These are phyloP conservation scores for Cylindrotheca fusiformis DNA, from an alignment of 108 stramenopile genomes.

Conservation along the genomic window DNA sequence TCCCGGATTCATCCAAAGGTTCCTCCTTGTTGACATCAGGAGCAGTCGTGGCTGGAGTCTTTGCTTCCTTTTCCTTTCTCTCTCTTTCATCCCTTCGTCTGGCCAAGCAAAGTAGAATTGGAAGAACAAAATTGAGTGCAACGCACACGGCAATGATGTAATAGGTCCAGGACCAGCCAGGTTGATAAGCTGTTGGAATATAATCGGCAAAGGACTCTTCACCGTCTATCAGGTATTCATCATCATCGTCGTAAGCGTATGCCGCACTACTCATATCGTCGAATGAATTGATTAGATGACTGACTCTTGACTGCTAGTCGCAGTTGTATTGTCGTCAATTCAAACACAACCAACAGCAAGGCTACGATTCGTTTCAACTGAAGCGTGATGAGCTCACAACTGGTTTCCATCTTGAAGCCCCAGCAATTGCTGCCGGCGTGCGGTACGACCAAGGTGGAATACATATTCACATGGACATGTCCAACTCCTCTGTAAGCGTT, in stretches of 20 bases:
- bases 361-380: too few species aligned
- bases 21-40: background rate
- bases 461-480: too few species aligned
- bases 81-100: background rate
- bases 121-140: conserved; percentile 8
- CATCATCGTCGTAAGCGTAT: background rate
- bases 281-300: too few species aligned
- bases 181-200: conserved; percentile 32
- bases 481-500: too few species aligned
- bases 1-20: background rate
- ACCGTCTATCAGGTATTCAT: background rate
- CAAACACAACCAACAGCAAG: too few species aligned
- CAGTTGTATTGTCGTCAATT: too few species aligned
- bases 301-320: too few species aligned
- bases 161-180: conserved; percentile 27
- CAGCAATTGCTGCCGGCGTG: too few species aligned
- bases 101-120: conserved; percentile 7
- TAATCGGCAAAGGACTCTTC: conserved; percentile 25
- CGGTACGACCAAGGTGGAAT: too few species aligned
- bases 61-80: background rate
- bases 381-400: too few species aligned
- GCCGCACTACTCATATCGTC: background rate
- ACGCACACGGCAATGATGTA: conserved; percentile 15
- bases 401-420: too few species aligned
- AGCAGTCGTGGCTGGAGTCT: background rate